Percentiles rank a stretch among this genome's conserved stretches.
Evolutionary conservation across 2,329 filamentous ascomycete species (phyloP).

Genomic region (Colletotrichum kahawae): DNA sequence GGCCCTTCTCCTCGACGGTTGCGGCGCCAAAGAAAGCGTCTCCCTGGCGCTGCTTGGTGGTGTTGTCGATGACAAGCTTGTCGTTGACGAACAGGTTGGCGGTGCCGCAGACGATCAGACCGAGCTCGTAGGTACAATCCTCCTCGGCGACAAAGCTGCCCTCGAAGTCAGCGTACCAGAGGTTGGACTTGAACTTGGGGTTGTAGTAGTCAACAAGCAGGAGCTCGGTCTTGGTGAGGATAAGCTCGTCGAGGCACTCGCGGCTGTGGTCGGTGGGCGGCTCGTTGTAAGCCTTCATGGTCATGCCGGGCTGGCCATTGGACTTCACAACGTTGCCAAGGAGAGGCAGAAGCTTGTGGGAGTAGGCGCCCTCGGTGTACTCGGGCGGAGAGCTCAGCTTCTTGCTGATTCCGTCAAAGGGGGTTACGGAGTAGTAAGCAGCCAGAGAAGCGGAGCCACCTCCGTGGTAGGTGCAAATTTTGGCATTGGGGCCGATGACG

Average conservation of each 20-base stretch:
- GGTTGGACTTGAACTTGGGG: constrained; percentile 52
- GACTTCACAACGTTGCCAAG: constrained; percentile 59
- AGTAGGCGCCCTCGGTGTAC: constrained; percentile 67
- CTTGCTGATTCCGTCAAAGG: constrained; percentile 71
- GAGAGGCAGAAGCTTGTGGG: constrained; percentile 67
- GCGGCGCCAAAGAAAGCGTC: constrained; percentile 70
- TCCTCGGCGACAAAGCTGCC: constrained; percentile 65
- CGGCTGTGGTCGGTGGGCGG: constrained; percentile 53
- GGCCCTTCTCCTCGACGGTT: constrained; percentile 67
- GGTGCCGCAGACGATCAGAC: constrained; percentile 69
- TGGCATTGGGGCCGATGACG: constrained; percentile 63
- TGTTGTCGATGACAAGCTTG: constrained; percentile 68
- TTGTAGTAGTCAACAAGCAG: constrained; percentile 57
- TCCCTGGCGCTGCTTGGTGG: constrained; percentile 65
- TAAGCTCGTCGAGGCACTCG: constrained; percentile 54
- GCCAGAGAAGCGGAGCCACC: constrained; percentile 68
- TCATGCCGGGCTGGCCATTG: constrained; percentile 62
- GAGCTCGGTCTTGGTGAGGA: constrained; percentile 53
- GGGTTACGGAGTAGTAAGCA: constrained; percentile 73
- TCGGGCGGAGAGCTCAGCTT: constrained; percentile 48
- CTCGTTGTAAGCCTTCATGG: constrained; percentile 67
- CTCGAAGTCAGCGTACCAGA: constrained; percentile 68
- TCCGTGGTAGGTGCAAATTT: constrained; percentile 62
- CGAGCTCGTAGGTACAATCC: constrained; percentile 66
- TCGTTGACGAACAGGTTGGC: constrained; percentile 70